Percentiles rank a stretch among this genome's conserved stretches.
phyloP scores from a whole-genome alignment of 257 asterid genomes.

The Coffea eugenioides region DNA sequence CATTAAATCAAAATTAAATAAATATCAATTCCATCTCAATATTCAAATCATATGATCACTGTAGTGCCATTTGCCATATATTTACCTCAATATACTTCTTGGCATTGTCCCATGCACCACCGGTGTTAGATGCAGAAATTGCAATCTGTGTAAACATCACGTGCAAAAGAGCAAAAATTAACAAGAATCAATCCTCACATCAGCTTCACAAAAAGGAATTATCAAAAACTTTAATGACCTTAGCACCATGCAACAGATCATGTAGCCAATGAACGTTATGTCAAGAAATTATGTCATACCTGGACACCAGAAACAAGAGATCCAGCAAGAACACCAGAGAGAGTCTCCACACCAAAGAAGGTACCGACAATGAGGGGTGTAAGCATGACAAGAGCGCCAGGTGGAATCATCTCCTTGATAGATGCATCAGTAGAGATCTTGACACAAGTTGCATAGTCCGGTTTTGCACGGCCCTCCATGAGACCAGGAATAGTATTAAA shows the following conservation, averaged over 20 bases:
- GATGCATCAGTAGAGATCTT: slow-evolving; percentile 91
- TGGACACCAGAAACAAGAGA: slow-evolving; percentile 92
- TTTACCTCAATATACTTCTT: slow-evolving; percentile 51
- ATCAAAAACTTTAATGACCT: neutral
- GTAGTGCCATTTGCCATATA: neutral
- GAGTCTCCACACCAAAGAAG: slow-evolving; percentile 85
- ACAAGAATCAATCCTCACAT: neutral
- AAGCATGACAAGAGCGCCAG: slow-evolving; percentile 93
- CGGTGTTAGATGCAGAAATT: slow-evolving; percentile 54
- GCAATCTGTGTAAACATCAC: slow-evolving; percentile 30
- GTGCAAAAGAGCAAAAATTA: neutral
- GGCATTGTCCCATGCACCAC: slow-evolving; percentile 58
- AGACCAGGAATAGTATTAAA: slow-evolving; percentile 81
- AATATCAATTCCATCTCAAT: neutral
- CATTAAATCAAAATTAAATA: neutral
- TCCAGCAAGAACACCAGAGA: slow-evolving; percentile 87
- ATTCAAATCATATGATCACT: neutral
- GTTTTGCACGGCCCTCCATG: slow-evolving; percentile 74
- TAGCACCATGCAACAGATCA: neutral
- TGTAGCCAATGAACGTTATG: neutral
- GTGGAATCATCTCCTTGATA: slow-evolving; percentile 86
- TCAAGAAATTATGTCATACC: slow-evolving; percentile 36
- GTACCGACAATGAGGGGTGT: slow-evolving; percentile 81
- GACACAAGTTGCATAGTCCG: slow-evolving; percentile 85
- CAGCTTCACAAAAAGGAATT: neutral